Evolutionary conservation across 1,284 basidiomycete species (phyloP).

Genomic region (Leccinum subrobustum): DNA sequence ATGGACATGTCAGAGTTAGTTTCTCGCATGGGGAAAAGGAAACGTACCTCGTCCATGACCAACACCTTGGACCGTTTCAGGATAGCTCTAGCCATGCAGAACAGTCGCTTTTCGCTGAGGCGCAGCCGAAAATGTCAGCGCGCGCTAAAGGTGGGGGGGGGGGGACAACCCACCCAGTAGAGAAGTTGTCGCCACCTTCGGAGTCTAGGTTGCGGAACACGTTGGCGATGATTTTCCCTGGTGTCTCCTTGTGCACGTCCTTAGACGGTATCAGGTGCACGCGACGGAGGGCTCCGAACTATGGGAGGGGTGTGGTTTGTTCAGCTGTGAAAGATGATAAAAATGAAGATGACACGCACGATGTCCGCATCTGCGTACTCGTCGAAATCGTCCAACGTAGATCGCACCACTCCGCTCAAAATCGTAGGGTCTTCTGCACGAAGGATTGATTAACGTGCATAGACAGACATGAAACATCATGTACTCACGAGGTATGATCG

Average conservation of each 20-base stretch:
- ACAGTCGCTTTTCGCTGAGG: conserved; percentile 55
- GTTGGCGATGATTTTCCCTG: conserved; percentile 67
- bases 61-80: conserved; percentile 55
- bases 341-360: conserved; percentile 40
- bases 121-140: neutral
- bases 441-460: neutral
- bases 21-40: neutral
- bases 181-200: conserved; percentile 51
- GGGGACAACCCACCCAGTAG: conserved; percentile 52
- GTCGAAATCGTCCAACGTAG: conserved; percentile 88
- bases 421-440: conserved; percentile 84
- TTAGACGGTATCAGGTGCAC: conserved; percentile 80
- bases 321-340: conserved; percentile 1
- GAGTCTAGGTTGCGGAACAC: conserved; percentile 87
- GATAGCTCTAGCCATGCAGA: conserved; percentile 68
- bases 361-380: conserved; percentile 88
- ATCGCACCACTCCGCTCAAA: conserved; percentile 82
- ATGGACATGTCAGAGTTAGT: neutral
- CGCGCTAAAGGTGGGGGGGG: neutral
- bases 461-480: too few species aligned
- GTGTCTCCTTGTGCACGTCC: conserved; percentile 42
- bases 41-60: conserved; percentile 55
- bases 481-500: too few species aligned
- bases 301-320: conserved; percentile 1
- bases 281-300: conserved; percentile 86